Base-by-base conservation (phyloP, 495 filamentous ascomycete genomes). In the Hypoxylon fragiforme region DNA sequence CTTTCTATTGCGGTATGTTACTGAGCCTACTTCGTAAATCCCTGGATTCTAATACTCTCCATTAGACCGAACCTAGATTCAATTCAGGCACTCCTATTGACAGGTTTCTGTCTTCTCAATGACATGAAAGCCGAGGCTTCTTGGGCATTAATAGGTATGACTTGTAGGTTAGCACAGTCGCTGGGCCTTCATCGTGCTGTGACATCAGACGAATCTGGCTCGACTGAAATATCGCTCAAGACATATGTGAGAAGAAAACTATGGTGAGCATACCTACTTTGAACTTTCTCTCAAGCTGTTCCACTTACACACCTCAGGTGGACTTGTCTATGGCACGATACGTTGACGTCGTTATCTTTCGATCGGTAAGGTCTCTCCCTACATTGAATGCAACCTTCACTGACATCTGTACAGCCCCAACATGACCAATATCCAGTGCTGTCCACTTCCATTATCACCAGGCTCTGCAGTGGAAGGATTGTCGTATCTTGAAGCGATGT, bases 71-170 rank as follows among this genome's bases (percentile, higher is more conserved):
- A 80, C 18, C 63, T 82, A 3, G 79, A 82, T 63, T 79, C 79
- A n/a, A 75, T 82, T 22, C 79, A 82, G 58, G 77, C 79, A 5
- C 57, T 82, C 38, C 65, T 82, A 6, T 70, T 82, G 56, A 75
- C 76, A 0, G 74, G 77, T 30, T 80, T 81, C 44, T 78, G 80
- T 22, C 65, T 82, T 12, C 65, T 79, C 22, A 82, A 82, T 49
- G 79, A 82, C 49, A 82, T 82, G 79, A 81, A 81, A 53, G 78
- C 79, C 11, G 79, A 82, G 49, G 79, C 77, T 11, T 81, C 79
- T 1, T 82, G 79, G 79, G 79, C 79, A 0, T 57, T 82, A 34
- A 70, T 81, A 7, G 79, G 77, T 7, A 70, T 82, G 32, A 81
- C 78, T 0, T 80, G 77, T 50, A 72, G 79, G 24, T 67, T 82